These are phyloP conservation scores for Trichoderma sp. DNA, from an alignment of 2,329 filamentous ascomycete genomes.

Conservation along the genomic window DNA sequence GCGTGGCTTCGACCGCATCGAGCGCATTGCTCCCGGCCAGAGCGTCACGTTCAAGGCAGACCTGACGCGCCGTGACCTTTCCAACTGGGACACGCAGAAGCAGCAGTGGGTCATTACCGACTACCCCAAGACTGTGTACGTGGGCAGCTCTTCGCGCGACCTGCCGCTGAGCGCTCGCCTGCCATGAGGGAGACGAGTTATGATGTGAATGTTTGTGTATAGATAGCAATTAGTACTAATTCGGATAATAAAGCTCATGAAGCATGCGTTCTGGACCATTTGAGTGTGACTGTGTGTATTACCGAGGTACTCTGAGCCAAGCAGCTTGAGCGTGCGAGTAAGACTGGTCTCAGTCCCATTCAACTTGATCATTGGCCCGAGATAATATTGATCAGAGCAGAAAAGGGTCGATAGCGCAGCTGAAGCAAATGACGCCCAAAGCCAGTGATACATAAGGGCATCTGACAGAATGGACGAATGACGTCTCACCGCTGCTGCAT, in stretches of 20 bases:
- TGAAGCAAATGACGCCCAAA: neutral
- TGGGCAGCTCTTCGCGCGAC: constrained; percentile 59
- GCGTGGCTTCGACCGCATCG: constrained; percentile 77
- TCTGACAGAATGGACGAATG: constrained; percentile 11
- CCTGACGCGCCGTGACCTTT: constrained; percentile 78
- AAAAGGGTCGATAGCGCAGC: neutral
- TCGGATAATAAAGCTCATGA: constrained; percentile 17
- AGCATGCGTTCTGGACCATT: neutral
- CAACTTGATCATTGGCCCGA: too few relatives aligned
- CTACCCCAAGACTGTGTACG: constrained; percentile 55
- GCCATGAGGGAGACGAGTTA: constrained; percentile 19
- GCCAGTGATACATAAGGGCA: neutral
- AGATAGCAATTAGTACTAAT: constrained; percentile 23
- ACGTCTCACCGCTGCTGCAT: constrained; percentile 20
- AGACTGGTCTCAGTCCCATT: too few relatives aligned
- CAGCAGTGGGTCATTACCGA: constrained; percentile 80
- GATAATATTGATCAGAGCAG: too few relatives aligned
- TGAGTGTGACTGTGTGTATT: neutral
- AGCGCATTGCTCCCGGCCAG: constrained; percentile 68
- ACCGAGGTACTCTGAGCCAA: too few relatives aligned
- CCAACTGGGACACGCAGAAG: constrained; percentile 77
- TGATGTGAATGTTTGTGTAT: constrained; percentile 25
- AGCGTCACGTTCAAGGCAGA: constrained; percentile 66
- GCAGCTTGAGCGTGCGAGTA: too few relatives aligned
- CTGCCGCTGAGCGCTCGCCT: constrained; percentile 46